A percentile compares a stretch with the other conserved stretches of the same genome.
Evolutionary conservation across 148 eudicot species (phyloP).

Genomic region (Silene uniflora): DNA sequence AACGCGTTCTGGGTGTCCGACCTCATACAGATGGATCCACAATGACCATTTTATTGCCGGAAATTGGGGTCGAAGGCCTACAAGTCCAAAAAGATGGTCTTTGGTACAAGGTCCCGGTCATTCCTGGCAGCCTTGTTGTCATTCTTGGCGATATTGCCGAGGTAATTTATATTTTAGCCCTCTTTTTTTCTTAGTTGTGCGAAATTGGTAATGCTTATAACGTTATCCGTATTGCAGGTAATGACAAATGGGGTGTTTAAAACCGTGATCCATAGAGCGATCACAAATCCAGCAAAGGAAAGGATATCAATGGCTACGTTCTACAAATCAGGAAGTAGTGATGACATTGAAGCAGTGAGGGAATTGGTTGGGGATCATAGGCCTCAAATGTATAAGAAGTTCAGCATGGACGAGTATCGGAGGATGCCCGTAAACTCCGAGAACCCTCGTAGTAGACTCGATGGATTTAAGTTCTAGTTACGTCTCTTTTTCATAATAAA

Average conservation of each 20-base stretch:
- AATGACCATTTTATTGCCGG: too few relatives aligned
- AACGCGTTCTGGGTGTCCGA: too few relatives aligned
- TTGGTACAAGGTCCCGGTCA: too few relatives aligned
- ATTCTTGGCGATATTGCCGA: too few relatives aligned
- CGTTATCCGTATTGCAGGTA: slow-evolving; percentile 19
- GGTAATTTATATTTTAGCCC: too few relatives aligned
- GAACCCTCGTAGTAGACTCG: not conserved
- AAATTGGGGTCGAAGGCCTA: too few relatives aligned
- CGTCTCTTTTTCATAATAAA: too few relatives aligned
- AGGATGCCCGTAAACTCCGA: not conserved
- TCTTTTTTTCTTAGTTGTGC: too few relatives aligned
- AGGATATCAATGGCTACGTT: slow-evolving; percentile 32
- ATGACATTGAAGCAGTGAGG: slow-evolving; percentile 24
- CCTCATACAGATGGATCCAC: too few relatives aligned
- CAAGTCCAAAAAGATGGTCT: too few relatives aligned
- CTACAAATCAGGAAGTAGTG: slow-evolving; percentile 16
- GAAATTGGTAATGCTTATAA: too few relatives aligned
- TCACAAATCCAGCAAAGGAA: slow-evolving; percentile 23
- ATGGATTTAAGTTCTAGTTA: not conserved
- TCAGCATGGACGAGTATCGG: slow-evolving; percentile 12
- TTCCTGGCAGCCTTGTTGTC: too few relatives aligned
- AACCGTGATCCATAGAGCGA: slow-evolving; percentile 38
- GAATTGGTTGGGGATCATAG: slow-evolving; percentile 18
- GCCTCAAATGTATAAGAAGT: slow-evolving; percentile 32
- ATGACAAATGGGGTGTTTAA: slow-evolving; percentile 37